Evolutionary conservation across 75 land plant genomes (phyloP).

Genomic region (Selaginella moellendorffii): DNA sequence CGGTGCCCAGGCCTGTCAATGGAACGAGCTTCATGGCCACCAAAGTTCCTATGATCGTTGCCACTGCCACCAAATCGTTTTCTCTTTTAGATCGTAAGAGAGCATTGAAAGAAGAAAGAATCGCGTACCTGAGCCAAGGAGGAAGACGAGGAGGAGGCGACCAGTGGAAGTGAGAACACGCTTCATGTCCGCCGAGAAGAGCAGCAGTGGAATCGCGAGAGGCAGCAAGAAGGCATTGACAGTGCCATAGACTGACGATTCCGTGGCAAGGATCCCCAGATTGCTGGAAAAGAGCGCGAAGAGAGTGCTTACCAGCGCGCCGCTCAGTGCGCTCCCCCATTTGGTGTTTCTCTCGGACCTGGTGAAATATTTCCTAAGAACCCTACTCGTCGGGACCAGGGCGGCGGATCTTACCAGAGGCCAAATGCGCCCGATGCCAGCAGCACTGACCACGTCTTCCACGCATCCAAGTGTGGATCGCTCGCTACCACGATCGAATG

Average conservation of each 20-base stretch:
- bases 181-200: conserved; percentile 64
- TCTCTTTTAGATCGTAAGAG: background rate
- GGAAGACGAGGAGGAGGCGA: conserved; percentile 55
- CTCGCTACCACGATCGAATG: background rate
- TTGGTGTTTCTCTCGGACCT: conserved; percentile 93
- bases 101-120: background rate
- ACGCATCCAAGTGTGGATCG: conserved; percentile 25
- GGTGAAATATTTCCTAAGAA: background rate
- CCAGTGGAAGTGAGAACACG: conserved; percentile 65
- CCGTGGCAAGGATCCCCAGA: conserved; percentile 48
- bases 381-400: no score
- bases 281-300: conserved; percentile 81
- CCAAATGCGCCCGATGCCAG: conserved; percentile 67
- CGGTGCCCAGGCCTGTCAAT: conserved; percentile 67
- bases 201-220: conserved; percentile 66
- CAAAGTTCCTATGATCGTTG: conserved; percentile 67
- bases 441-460: conserved; percentile 80
- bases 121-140: conserved; percentile 64
- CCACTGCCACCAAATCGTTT: conserved; percentile 40
- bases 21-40: conserved; percentile 74
- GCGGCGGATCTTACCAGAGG: conserved; percentile 38
- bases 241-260: conserved; percentile 46
- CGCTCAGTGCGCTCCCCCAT: conserved; percentile 68
- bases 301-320: conserved; percentile 75
- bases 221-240: conserved; percentile 73